phyloP scores from a whole-genome alignment of 2,329 filamentous ascomycete species.

The Anisogramma anomala region DNA sequence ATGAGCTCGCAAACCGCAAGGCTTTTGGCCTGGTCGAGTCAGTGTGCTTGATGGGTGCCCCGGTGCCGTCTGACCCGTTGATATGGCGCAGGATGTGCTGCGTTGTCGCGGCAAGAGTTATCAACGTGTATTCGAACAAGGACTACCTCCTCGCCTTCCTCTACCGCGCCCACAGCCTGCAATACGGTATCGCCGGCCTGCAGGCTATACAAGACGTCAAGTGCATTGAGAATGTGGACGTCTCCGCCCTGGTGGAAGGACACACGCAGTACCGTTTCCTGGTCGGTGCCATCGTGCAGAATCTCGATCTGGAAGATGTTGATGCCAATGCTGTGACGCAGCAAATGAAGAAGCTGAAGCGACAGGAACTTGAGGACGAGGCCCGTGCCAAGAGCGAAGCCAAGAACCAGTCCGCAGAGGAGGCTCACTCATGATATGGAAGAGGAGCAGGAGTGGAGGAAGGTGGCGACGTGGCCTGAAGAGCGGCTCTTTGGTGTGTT shows the following conservation, averaged over 20 bases:
- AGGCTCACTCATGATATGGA: constrained; percentile 12
- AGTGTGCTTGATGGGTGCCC: constrained; percentile 71
- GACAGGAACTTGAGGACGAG: constrained; percentile 11
- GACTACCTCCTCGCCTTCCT: constrained; percentile 81
- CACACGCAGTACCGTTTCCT: constrained; percentile 29
- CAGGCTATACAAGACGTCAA: constrained; percentile 60
- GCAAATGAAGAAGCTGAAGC: constrained; percentile 13
- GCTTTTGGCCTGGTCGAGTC: constrained; percentile 79
- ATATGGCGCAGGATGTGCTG: constrained; percentile 69
- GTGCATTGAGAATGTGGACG: constrained; percentile 48
- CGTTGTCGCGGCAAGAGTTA: constrained; percentile 68
- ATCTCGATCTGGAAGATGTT: constrained; percentile 11
- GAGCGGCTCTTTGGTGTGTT: no score
- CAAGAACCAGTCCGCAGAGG: constrained; percentile 9
- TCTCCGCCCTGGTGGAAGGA: constrained; percentile 37
- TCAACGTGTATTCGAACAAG: constrained; percentile 81
- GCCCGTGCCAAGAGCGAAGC: constrained; percentile 8
- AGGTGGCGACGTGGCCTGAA: background rate
- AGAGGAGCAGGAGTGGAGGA: constrained; percentile 6
- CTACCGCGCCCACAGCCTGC: constrained; percentile 72
- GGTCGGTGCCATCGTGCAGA: constrained; percentile 36
- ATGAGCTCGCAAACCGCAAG: constrained; percentile 61
- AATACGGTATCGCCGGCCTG: constrained; percentile 73
- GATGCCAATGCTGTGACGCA: constrained; percentile 7
- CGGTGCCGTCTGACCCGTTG: constrained; percentile 57